phyloP scores from a whole-genome alignment of 306 rosid species.

The Cucurbita maxima region DNA sequence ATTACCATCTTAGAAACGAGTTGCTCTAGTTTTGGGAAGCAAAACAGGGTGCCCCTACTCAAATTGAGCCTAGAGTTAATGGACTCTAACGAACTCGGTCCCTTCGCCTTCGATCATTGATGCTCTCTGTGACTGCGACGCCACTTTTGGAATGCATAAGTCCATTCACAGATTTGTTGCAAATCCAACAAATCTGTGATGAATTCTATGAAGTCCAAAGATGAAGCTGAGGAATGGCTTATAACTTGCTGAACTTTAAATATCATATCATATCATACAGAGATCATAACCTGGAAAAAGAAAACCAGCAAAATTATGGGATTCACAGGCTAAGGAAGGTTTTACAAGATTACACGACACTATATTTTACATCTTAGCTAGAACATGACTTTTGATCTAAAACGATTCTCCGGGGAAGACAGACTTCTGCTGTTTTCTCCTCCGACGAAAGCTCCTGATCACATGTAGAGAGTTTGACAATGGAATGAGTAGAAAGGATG shows the following conservation, averaged over 20 bases:
- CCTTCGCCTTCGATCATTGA: too few species aligned
- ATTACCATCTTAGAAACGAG: too few species aligned
- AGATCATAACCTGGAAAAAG: constrained; percentile 17
- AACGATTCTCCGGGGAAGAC: constrained; percentile 49
- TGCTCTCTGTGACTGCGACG: too few species aligned
- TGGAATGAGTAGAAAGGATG: constrained; percentile 25
- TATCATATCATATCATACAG: constrained; percentile 21
- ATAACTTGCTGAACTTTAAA: constrained; percentile 3
- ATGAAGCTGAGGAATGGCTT: neutral
- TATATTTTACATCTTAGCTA: constrained; percentile 22
- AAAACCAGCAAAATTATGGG: constrained; percentile 33
- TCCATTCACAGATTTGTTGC: neutral
- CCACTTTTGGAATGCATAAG: too few species aligned
- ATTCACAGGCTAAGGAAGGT: constrained; percentile 19
- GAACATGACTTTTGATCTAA: constrained; percentile 33
- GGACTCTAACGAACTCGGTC: too few species aligned
- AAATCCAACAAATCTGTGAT: neutral
- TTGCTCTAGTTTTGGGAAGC: too few species aligned
- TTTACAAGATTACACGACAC: constrained; percentile 9
- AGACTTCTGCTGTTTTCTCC: constrained; percentile 27
- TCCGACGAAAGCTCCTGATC: constrained; percentile 16
- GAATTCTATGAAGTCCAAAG: neutral
- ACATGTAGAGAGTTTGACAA: constrained; percentile 39
- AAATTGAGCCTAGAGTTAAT: too few species aligned
- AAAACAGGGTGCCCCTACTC: too few species aligned